A percentile compares a stretch with the other conserved stretches of the same genome.
Evolutionary conservation across 495 filamentous ascomycete genomes (phyloP).

Genomic region (Tuber borchii): DNA sequence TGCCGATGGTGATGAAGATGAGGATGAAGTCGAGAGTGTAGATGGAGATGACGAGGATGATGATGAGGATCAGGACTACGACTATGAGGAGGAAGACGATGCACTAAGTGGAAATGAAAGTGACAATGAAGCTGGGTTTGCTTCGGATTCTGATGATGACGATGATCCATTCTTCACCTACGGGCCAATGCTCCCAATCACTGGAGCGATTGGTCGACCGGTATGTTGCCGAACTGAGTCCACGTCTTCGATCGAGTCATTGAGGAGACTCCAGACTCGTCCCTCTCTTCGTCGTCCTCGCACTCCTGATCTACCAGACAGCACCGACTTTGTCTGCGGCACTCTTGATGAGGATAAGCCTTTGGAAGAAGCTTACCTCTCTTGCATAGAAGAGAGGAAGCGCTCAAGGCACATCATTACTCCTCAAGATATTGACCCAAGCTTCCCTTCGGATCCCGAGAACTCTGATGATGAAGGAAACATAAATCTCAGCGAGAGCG

Average conservation of each 20-base stretch:
- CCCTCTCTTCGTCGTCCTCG: constrained; percentile 52
- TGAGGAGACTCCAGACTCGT: constrained; percentile 45
- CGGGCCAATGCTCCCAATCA: constrained; percentile 40
- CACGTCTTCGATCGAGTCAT: constrained; percentile 60
- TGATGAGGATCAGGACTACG: constrained; percentile 48
- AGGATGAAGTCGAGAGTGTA: constrained; percentile 49
- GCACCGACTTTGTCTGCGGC: constrained; percentile 95
- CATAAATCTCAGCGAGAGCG: constrained; percentile 52
- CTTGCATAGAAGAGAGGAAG: constrained; percentile 71
- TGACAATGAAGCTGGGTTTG: constrained; percentile 93
- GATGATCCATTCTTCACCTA: constrained; percentile 43
- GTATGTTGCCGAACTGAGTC: constrained; percentile 50
- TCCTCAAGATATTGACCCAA: constrained; percentile 95
- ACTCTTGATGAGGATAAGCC: constrained; percentile 92
- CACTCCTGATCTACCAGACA: constrained; percentile 84
- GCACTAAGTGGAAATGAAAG: constrained; percentile 76
- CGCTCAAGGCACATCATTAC: constrained; percentile 68
- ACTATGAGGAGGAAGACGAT: constrained; percentile 61
- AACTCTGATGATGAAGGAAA: constrained; percentile 61
- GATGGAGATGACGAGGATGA: constrained; percentile 46
- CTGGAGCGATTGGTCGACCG: constrained; percentile 22
- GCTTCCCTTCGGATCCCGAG: constrained; percentile 89
- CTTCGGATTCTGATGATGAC: constrained; percentile 47
- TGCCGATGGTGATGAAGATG: constrained; percentile 51
- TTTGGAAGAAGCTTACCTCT: constrained; percentile 86